Percentiles rank a stretch among this genome's conserved stretches.
Evolutionary conservation across 805 yeast genomes (phyloP).

Genomic region (Myxozyma melibiosi): DNA sequence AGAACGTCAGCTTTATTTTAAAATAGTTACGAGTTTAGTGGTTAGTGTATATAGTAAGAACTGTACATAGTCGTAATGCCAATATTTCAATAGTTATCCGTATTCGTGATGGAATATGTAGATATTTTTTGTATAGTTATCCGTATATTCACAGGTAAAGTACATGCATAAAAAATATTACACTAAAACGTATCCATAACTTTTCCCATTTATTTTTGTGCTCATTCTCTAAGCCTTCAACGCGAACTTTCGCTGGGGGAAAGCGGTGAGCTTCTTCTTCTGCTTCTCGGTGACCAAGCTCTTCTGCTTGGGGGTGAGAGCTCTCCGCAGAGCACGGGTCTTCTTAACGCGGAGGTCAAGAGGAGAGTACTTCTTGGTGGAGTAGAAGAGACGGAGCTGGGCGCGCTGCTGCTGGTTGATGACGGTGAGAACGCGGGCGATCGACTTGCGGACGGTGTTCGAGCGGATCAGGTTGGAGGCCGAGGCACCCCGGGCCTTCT

Average conservation of each 20-base stretch:
- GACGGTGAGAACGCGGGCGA: conserved; percentile 96
- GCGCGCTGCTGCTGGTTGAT: conserved; percentile 97
- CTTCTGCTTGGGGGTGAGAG: conserved; percentile 85
- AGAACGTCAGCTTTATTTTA: conserved; percentile 32
- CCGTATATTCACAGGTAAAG: conserved; percentile 30
- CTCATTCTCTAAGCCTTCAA: conserved; percentile 57
- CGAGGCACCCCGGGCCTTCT: conserved; percentile 88
- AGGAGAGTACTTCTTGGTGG: conserved; percentile 83
- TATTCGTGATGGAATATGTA: not conserved
- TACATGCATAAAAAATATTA: conserved; percentile 24
- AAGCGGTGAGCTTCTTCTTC: conserved; percentile 88
- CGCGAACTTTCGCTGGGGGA: conserved; percentile 98
- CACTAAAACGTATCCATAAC: conserved; percentile 24
- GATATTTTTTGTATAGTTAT: not conserved
- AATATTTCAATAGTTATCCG: not conserved
- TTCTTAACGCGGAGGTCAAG: conserved; percentile 99
- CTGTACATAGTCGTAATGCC: not conserved
- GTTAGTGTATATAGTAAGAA: not conserved
- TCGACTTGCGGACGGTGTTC: conserved; percentile 90
- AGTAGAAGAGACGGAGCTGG: conserved; percentile 91
- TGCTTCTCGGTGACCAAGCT: conserved; percentile 81
- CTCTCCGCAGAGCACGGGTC: conserved; percentile 99
- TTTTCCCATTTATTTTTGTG: conserved; percentile 10
- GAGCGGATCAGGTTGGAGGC: conserved; percentile 75
- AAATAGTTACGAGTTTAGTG: not conserved